These are phyloP conservation scores for Silene noctiflora DNA, from an alignment of 179 eudicot genomes.

Conservation along the genomic window DNA sequence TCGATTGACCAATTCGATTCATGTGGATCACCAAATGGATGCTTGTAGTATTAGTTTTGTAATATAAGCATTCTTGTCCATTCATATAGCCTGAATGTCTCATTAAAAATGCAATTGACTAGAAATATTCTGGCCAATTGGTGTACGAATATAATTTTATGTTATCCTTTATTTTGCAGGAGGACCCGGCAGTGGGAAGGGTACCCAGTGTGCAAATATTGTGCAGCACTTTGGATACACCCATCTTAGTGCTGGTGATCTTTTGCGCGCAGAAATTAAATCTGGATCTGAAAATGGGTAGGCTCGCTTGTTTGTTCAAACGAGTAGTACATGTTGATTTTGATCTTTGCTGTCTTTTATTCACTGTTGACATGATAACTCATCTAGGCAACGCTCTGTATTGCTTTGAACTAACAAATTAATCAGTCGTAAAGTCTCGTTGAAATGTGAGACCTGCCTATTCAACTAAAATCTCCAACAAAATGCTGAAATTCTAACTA, in stretches of 20 bases:
- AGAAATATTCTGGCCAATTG: background rate
- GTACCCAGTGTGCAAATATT: conserved; percentile 87
- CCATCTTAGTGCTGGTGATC: conserved; percentile 98
- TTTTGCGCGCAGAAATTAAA: conserved; percentile 79
- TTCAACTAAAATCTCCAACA: background rate
- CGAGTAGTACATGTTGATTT: background rate
- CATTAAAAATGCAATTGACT: background rate
- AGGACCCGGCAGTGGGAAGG: conserved; percentile 98
- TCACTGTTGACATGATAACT: no score
- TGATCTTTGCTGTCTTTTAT: no score
- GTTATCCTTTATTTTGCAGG: conserved; percentile 35
- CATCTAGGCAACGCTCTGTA: no score
- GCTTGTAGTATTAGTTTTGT: background rate
- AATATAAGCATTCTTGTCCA: background rate
- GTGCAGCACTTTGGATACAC: conserved; percentile 84
- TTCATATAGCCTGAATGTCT: background rate
- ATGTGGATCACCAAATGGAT: background rate
- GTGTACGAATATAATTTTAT: background rate
- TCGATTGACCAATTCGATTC: background rate
- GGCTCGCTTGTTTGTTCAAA: background rate
- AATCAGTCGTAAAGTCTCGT: no score
- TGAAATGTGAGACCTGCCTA: no score
- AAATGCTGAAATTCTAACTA: background rate
- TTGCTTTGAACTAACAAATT: no score
- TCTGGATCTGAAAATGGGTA: conserved; percentile 88